phyloP scores from a whole-genome alignment of 345 rosid genomes.

The Populus euphratica region DNA sequence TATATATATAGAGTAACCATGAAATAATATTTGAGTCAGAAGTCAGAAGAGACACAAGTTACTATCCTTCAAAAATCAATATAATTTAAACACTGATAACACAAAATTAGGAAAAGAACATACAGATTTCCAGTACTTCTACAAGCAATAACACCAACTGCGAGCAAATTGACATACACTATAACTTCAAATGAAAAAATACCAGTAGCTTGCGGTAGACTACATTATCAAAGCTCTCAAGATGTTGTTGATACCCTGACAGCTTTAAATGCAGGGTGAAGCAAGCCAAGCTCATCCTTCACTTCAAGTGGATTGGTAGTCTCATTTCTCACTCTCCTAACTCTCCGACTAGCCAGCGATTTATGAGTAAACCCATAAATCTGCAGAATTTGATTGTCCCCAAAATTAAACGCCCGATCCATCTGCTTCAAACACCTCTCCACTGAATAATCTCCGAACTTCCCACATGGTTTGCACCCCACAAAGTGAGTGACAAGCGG shows the following conservation, averaged over 20 bases:
- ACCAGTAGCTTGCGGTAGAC: not conserved
- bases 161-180: not conserved
- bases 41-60: not conserved
- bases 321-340: constrained; percentile 24
- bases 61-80: not conserved
- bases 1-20: not conserved
- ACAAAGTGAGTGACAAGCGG: constrained; percentile 77
- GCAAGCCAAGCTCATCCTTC: constrained; percentile 25
- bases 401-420: constrained; percentile 75
- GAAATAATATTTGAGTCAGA: not conserved
- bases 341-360: constrained; percentile 19
- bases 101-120: not conserved
- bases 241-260: constrained; percentile 18
- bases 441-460: constrained; percentile 60
- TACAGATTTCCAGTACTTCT: not conserved
- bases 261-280: constrained; percentile 28
- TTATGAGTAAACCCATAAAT: constrained; percentile 52
- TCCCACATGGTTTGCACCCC: constrained; percentile 81
- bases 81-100: not conserved
- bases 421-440: constrained; percentile 68
- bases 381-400: constrained; percentile 64
- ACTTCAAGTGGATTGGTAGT: constrained; percentile 21
- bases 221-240: constrained; percentile 1
- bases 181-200: not conserved
- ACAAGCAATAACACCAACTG: not conserved